These are phyloP conservation scores for Colletotrichum sp. DNA, from an alignment of 2,329 filamentous ascomycete genomes.

Conservation along the genomic window DNA sequence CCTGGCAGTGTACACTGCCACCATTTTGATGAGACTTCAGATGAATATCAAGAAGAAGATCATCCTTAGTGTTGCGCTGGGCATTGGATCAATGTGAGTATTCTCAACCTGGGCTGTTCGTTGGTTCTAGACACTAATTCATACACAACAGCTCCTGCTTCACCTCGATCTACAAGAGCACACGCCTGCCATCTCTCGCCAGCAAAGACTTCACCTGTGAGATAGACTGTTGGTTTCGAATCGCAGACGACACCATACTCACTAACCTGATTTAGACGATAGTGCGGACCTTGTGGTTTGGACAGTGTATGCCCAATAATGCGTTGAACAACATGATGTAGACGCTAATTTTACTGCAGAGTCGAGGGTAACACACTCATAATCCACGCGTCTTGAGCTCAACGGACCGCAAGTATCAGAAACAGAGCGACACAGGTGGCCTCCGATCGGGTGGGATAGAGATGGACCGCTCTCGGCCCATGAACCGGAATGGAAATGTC, in stretches of 20 bases:
- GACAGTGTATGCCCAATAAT: not conserved
- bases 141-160: not conserved
- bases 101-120: rapidly evolving
- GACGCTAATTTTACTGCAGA: not conserved
- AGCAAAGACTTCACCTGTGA: not conserved
- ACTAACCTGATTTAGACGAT: not conserved
- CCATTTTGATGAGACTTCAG: conserved; percentile 24
- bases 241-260: not conserved
- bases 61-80: conserved; percentile 25
- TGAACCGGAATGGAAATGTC: not conserved
- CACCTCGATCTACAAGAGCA: not conserved
- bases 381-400: not conserved
- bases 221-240: rapidly evolving
- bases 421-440: not conserved
- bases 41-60: conserved; percentile 28
- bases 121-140: rapidly evolving
- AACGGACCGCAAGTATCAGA: not conserved
- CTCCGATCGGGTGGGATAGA: not conserved
- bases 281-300: conserved; percentile 1
- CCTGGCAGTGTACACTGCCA: conserved; percentile 27
- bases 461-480: not conserved
- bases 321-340: not conserved
- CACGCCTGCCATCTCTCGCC: not conserved
- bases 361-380: conserved; percentile 3
- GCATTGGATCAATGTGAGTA: conserved; percentile 3